Evolutionary conservation across 169 alveolate genomes (phyloP).

Genomic region (Blepharisma undulans): DNA sequence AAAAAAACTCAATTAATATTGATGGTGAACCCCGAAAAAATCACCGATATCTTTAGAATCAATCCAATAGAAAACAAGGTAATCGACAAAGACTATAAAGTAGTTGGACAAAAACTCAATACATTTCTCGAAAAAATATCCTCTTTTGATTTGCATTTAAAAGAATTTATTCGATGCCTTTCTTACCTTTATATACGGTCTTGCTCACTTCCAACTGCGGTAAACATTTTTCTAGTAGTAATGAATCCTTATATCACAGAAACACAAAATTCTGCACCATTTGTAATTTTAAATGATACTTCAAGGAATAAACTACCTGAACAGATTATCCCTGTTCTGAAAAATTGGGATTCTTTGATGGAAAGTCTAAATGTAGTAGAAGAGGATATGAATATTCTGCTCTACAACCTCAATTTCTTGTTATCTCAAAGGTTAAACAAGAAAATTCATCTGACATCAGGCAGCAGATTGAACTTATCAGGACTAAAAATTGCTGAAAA

Average conservation of each 20-base stretch:
- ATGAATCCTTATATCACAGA: background rate
- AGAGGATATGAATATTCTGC: background rate
- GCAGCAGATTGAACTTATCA: background rate
- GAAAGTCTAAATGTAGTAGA: background rate
- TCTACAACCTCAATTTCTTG: background rate
- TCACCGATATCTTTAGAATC: background rate
- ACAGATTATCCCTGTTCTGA: background rate
- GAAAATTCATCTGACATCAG: background rate
- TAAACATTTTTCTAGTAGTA: background rate
- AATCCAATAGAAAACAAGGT: background rate
- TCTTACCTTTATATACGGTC: background rate
- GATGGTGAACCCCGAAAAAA: slow-evolving; percentile 1
- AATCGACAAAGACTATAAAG: background rate
- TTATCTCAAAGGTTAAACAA: background rate
- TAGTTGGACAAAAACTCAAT: background rate
- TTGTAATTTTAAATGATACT: background rate
- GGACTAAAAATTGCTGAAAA: slow-evolving; percentile 4
- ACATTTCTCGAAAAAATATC: background rate
- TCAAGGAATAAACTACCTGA: background rate
- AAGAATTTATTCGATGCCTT: background rate
- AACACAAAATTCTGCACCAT: background rate
- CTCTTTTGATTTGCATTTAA: background rate
- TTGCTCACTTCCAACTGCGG: background rate
- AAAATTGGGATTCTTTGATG: background rate
- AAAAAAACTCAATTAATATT: background rate